Conservation (phyloP, 495 filamentous ascomycete species). For the Aspergillus haitiensis region DNA sequence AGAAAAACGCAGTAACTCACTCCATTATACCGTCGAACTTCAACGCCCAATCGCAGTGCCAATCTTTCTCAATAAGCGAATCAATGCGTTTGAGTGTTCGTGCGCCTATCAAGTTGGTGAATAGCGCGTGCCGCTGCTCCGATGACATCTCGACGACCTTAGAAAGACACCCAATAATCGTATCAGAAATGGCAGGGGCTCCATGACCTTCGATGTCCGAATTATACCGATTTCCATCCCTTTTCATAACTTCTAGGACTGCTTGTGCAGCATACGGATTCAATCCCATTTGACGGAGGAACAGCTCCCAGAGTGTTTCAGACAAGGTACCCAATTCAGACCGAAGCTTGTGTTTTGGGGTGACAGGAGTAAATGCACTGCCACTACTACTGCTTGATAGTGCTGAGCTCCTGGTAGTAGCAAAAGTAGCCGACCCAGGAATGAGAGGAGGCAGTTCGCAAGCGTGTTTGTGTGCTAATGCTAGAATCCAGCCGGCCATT, state of each 20-base stretch:
- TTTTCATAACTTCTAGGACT: constrained; percentile 44
- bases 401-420: too few species aligned
- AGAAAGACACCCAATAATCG: constrained; percentile 9
- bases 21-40: constrained; percentile 18
- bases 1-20: not conserved
- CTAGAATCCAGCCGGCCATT: constrained; percentile 34
- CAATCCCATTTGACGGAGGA: constrained; percentile 69
- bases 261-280: constrained; percentile 81
- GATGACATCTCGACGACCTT: constrained; percentile 28
- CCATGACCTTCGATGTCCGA: not conserved
- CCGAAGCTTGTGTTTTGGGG: constrained; percentile 9
- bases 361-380: constrained; percentile 18
- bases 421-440: too few species aligned
- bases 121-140: constrained; percentile 35
- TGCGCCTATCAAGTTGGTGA: constrained; percentile 52
- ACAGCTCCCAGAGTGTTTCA: constrained; percentile 72
- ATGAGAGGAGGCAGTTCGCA: constrained; percentile 13
- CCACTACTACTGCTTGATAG: too few species aligned
- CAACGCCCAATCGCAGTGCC: constrained; percentile 32
- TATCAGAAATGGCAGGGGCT: not conserved
- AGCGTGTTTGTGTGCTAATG: constrained; percentile 30
- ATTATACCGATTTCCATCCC: not conserved
- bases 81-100: constrained; percentile 53
- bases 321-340: constrained; percentile 21
- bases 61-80: constrained; percentile 36